Evolutionary conservation across 345 rosid species (phyloP), one percentile per base, ranked within the genome.

Genomic region (Xanthoceras sorbifolium): DNA sequence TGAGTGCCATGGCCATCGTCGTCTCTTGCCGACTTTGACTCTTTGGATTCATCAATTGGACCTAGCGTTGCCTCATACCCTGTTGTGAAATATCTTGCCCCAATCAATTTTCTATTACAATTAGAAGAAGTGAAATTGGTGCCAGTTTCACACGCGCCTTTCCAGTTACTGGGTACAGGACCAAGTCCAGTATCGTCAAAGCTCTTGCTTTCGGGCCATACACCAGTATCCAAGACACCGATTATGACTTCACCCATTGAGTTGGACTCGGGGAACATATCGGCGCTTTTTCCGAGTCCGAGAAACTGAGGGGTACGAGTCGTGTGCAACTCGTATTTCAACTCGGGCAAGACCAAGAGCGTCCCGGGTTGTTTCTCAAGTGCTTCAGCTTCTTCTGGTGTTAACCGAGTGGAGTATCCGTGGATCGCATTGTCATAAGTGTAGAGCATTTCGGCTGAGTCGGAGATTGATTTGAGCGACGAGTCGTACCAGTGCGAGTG

Each of bases 401-500:
- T 83, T 6, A 91, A 81, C 52, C 82, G 84, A 2, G 88, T 75
- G n/a, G 90, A 79, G 83, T 84, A 91, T 3, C 96, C 96, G 50
- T 89, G 92, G 74, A 84, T 83, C 1, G 80, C 92, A 52, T 80
- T 80, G 59, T 82, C 79, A 85, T 90, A 91, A 28, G 88, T 82
- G 82, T 93, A 90, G 52, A 89, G 85, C 25, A 89, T 78, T 44
- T 86, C 60, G 28, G 88, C 97, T 0, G 94, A 85, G 71, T 55
- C 80, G 6, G 88, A 87, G 29, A 91, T 84, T 62, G 97, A 90
- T 81, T 87, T 88, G 77, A 93, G 86, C 5, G 94, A 85, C 4
- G 90, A 88, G 81, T 76, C 86, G 81, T 96, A 96, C 99, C 99
- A 92, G 83, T 82, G 85, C 46, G 88, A 78, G 81, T 93, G 98